These are phyloP conservation scores for Colletotrichum sp. DNA, from an alignment of 2,329 filamentous ascomycete species.

Conservation along the genomic window DNA sequence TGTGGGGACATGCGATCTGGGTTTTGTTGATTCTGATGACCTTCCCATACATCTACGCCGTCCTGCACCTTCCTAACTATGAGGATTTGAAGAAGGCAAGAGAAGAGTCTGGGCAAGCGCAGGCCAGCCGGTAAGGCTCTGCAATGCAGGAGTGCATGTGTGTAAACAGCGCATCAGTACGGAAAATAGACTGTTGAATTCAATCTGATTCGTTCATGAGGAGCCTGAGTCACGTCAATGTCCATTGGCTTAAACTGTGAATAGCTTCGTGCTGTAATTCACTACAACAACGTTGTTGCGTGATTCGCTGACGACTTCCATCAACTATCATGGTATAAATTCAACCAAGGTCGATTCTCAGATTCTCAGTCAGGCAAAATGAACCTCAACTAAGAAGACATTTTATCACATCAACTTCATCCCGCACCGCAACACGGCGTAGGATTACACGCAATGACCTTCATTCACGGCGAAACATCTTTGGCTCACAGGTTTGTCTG, in stretches of 20 bases:
- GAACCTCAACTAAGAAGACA: background rate
- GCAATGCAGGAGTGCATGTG: accelerated
- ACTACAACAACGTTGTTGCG: background rate
- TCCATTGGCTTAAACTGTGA: background rate
- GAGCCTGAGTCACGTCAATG: background rate
- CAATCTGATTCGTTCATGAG: background rate
- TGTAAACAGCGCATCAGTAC: background rate
- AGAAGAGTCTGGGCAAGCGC: background rate
- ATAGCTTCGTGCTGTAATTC: background rate
- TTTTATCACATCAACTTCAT: background rate
- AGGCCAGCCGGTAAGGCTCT: background rate
- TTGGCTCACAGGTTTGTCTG: background rate
- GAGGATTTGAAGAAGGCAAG: background rate
- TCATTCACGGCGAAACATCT: background rate
- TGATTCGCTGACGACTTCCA: background rate
- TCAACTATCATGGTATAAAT: background rate
- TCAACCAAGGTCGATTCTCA: background rate
- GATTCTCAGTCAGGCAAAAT: accelerated
- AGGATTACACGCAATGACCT: background rate
- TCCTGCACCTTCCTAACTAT: background rate
- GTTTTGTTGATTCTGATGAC: background rate
- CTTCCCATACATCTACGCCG: background rate
- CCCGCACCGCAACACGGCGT: background rate
- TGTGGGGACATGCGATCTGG: slow-evolving; percentile 58
- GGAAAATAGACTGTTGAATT: background rate